phyloP scores from a whole-genome alignment of 371 early-diverging fungal species.

The Blastocladiella emersonii region DNA sequence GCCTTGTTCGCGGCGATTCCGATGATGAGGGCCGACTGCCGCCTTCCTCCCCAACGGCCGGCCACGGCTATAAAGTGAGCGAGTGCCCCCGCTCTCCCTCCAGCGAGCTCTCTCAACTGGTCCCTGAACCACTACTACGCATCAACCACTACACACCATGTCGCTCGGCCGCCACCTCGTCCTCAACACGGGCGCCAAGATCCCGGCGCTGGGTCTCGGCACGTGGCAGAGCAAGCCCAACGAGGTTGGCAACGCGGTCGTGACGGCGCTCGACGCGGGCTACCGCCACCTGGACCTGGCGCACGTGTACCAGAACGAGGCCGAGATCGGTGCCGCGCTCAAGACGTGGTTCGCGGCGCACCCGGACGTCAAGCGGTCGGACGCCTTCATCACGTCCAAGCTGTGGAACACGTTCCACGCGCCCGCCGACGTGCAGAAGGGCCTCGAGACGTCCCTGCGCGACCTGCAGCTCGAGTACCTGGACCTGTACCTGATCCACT shows the following conservation, averaged over 20 bases:
- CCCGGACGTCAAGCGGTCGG: conserved; percentile 40
- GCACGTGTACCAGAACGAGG: conserved; percentile 60
- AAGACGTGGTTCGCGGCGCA: conserved; percentile 18
- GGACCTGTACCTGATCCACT: conserved; percentile 53
- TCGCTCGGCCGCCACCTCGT: conserved; percentile 19
- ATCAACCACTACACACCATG: conserved; percentile 9
- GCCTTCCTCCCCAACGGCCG: too few species aligned
- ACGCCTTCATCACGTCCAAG: conserved; percentile 80
- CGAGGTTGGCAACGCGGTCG: conserved; percentile 42
- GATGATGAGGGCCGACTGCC: too few species aligned
- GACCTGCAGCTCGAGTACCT: conserved; percentile 68
- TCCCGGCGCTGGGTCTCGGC: conserved; percentile 37
- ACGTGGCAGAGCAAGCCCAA: conserved; percentile 45
- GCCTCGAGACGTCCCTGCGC: conserved; percentile 44
- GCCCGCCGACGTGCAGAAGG: conserved; percentile 50
- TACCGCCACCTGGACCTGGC: conserved; percentile 24
- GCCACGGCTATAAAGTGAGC: too few species aligned
- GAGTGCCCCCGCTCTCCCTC: too few species aligned
- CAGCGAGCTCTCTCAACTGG: too few species aligned
- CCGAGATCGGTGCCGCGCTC: conserved; percentile 64
- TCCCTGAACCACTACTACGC: too few species aligned
- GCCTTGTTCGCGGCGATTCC: too few species aligned
- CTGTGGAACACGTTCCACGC: conserved; percentile 70
- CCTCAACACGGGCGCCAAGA: conserved; percentile 37
- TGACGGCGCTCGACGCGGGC: conserved; percentile 26